Percentiles rank a stretch among this genome's conserved stretches.
Evolutionary conservation across 768 basidiomycete genomes (phyloP).

Genomic region (Jaapia argillacea): DNA sequence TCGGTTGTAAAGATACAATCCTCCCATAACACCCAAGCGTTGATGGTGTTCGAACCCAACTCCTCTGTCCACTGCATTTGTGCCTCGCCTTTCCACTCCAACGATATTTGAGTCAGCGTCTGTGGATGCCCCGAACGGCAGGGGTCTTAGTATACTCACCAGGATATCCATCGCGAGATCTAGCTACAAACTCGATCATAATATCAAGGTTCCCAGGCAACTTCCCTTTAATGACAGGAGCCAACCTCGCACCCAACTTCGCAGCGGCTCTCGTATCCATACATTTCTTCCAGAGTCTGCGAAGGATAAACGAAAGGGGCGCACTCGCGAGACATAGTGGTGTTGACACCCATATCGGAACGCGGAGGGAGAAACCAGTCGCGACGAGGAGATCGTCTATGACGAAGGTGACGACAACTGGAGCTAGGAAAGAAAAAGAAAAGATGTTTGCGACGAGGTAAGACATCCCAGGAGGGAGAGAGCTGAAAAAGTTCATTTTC

Average conservation of each 20-base stretch:
- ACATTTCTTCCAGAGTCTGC: not conserved
- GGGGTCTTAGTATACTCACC: too few relatives aligned
- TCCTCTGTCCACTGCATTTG: not conserved
- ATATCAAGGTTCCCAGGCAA: constrained; percentile 29
- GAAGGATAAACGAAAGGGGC: not conserved
- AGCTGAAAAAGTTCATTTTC: not conserved
- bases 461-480: not conserved
- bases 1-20: constrained; percentile 31
- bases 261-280: not conserved
- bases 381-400: not conserved
- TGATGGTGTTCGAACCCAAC: constrained; percentile 12
- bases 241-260: not conserved
- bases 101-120: too few relatives aligned
- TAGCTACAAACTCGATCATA: constrained; percentile 14
- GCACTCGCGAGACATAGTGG: not conserved
- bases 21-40: constrained; percentile 16
- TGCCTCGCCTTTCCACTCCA: too few relatives aligned
- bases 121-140: too few relatives aligned
- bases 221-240: not conserved
- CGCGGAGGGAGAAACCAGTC: not conserved
- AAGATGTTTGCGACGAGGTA: not conserved
- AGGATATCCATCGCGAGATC: not conserved
- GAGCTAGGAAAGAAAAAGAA: not conserved
- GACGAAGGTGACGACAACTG: not conserved
- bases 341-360: not conserved